These are phyloP conservation scores for Ephemerocybe angulata DNA, from an alignment of 768 basidiomycete genomes.

Conservation along the genomic window DNA sequence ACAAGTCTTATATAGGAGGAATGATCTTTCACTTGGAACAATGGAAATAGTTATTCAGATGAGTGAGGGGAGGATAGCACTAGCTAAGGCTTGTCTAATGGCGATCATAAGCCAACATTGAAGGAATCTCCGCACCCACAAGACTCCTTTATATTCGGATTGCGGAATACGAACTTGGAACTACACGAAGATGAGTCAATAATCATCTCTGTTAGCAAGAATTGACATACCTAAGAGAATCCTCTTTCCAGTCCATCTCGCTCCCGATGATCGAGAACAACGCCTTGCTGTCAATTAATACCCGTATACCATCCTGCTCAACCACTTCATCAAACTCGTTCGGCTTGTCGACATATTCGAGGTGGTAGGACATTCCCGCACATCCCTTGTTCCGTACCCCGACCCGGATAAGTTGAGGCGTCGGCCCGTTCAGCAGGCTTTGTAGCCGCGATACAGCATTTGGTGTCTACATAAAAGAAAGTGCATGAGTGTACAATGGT, in stretches of 20 bases:
- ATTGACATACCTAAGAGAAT: constrained; percentile 69
- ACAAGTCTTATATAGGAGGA: too few relatives aligned
- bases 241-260: constrained; percentile 99
- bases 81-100: too few relatives aligned
- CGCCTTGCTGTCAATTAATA: constrained; percentile 95
- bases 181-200: constrained; percentile 37
- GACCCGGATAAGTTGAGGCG: constrained; percentile 89
- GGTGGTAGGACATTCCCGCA: constrained; percentile 81
- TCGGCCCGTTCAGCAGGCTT: constrained; percentile 73
- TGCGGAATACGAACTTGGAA: constrained; percentile 79
- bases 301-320: constrained; percentile 89
- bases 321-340: constrained; percentile 95
- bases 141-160: constrained; percentile 92
- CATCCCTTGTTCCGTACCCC: constrained; percentile 98
- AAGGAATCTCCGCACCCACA: constrained; percentile 96
- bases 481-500: too few relatives aligned
- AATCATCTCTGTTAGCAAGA: background rate
- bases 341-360: constrained; percentile 91
- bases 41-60: too few relatives aligned
- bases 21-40: too few relatives aligned
- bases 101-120: constrained; percentile 51
- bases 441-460: constrained; percentile 69
- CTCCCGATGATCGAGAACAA: constrained; percentile 97
- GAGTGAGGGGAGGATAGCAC: too few relatives aligned
- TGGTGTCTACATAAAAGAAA: constrained; percentile 61